phyloP scores from a whole-genome alignment of 345 rosid species.

The Litchi chinensis region DNA sequence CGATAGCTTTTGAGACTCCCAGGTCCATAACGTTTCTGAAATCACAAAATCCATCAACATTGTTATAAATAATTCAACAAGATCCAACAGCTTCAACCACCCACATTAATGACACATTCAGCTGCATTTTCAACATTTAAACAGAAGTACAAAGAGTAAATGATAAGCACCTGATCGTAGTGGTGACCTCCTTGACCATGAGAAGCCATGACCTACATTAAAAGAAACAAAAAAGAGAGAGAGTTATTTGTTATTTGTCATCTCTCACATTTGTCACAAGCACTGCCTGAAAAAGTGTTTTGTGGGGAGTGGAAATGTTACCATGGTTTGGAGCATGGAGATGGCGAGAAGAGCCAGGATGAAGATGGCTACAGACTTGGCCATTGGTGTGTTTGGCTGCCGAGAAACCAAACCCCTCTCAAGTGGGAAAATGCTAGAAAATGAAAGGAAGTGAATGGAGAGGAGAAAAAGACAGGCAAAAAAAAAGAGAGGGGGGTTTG shows the following conservation, averaged over 20 bases:
- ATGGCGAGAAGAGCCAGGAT: slow-evolving; percentile 64
- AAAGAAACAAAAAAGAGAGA: neutral
- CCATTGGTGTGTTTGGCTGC: slow-evolving; percentile 43
- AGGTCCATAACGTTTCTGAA: slow-evolving; percentile 44
- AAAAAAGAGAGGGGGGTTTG: slow-evolving; percentile 30
- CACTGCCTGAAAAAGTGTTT: neutral
- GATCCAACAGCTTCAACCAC: neutral
- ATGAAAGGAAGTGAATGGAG: neutral
- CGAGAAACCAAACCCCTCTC: slow-evolving; percentile 22
- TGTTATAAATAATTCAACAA: neutral
- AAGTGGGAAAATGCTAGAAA: neutral
- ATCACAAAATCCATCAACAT: neutral
- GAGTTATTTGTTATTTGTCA: neutral
- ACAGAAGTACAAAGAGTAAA: neutral
- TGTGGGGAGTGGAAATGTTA: slow-evolving; percentile 14
- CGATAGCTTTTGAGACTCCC: slow-evolving; percentile 53
- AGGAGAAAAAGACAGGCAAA: neutral
- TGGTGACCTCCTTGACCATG: slow-evolving; percentile 52
- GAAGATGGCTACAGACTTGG: slow-evolving; percentile 49
- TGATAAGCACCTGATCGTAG: slow-evolving; percentile 21
- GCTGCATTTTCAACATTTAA: neutral
- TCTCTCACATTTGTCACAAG: neutral
- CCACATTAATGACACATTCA: neutral
- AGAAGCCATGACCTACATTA: slow-evolving; percentile 45
- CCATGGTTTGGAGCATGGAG: slow-evolving; percentile 68